Evolutionary conservation across 345 rosid genomes (phyloP).

Genomic region (Excoecaria agallocha): DNA sequence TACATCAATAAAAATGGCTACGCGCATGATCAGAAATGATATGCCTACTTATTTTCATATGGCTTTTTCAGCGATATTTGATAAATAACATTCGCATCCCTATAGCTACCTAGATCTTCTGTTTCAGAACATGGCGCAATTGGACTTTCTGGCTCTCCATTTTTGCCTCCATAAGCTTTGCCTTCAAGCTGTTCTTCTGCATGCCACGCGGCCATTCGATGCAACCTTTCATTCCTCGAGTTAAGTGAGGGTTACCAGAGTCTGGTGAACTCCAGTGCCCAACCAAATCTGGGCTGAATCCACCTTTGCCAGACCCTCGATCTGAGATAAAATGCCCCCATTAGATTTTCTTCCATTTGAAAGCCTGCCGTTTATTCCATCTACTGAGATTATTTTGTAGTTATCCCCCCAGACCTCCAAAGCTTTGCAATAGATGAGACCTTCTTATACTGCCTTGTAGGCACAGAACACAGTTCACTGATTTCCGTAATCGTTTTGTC

Average conservation of each 20-base stretch:
- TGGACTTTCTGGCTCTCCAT: slow-evolving; percentile 80
- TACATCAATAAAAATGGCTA: slow-evolving; percentile 1
- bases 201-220: slow-evolving; percentile 90
- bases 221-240: slow-evolving; percentile 90
- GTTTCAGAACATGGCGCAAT: slow-evolving; percentile 77
- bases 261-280: slow-evolving; percentile 90
- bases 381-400: slow-evolving; percentile 63
- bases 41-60: slow-evolving; percentile 9
- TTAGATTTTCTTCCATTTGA: slow-evolving; percentile 72
- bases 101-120: slow-evolving; percentile 54
- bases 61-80: slow-evolving; percentile 12
- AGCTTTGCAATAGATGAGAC: slow-evolving; percentile 65
- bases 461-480: slow-evolving; percentile 57
- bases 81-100: slow-evolving; percentile 15
- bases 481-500: slow-evolving; percentile 55
- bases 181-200: slow-evolving; percentile 81
- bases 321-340: slow-evolving; percentile 56
- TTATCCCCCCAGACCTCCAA: slow-evolving; percentile 64
- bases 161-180: slow-evolving; percentile 87
- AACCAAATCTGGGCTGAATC: slow-evolving; percentile 50
- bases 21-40: neutral
- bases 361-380: slow-evolving; percentile 62
- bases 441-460: slow-evolving; percentile 51
- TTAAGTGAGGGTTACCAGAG: slow-evolving; percentile 56
- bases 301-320: slow-evolving; percentile 57